Percentiles rank a stretch among this genome's conserved stretches.
These are phyloP conservation scores for Pleurostoma richardsiae DNA, from an alignment of 2,329 filamentous ascomycete genomes.

Conservation along the genomic window DNA sequence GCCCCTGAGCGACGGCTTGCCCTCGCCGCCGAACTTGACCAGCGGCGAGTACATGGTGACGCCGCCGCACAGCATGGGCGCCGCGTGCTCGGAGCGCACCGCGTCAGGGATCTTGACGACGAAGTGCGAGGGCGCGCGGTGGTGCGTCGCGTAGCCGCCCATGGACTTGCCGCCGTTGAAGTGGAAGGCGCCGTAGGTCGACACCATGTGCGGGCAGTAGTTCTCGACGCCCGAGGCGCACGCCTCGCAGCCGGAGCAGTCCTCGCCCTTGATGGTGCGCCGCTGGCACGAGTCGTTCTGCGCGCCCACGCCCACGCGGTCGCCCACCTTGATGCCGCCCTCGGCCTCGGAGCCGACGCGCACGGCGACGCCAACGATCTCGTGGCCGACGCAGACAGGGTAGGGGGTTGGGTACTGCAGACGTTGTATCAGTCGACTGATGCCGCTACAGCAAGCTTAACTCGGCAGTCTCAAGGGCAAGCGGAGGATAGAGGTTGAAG, in stretches of 20 bases:
- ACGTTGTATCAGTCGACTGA: not conserved
- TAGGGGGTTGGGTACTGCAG: conserved; percentile 10
- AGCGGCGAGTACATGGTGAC: conserved; percentile 62
- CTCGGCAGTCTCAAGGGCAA: not conserved
- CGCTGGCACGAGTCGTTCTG: conserved; percentile 48
- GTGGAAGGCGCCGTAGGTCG: conserved; percentile 47
- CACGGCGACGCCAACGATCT: conserved; percentile 52
- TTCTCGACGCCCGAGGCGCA: conserved; percentile 28
- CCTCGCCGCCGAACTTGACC: conserved; percentile 56
- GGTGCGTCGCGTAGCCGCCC: conserved; percentile 41
- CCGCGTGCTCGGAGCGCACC: conserved; percentile 28
- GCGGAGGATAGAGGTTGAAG: not conserved
- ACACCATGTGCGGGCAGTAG: conserved; percentile 28
- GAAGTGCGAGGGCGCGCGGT: conserved; percentile 34
- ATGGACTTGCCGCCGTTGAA: conserved; percentile 50
- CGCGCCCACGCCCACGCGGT: conserved; percentile 56
- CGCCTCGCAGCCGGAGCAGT: conserved; percentile 29
- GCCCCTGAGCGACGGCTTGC: conserved; percentile 28
- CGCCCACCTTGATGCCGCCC: conserved; percentile 45
- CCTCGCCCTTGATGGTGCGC: conserved; percentile 1
- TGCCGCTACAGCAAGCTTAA: not conserved
- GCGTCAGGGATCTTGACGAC: conserved; percentile 36
- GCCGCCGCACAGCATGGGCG: conserved; percentile 66
- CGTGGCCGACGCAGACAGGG: conserved; percentile 53
- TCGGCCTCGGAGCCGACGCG: conserved; percentile 39